These are phyloP conservation scores for Phanerodontia chrysosporium DNA, from an alignment of 768 basidiomycete species.

Conservation along the genomic window DNA sequence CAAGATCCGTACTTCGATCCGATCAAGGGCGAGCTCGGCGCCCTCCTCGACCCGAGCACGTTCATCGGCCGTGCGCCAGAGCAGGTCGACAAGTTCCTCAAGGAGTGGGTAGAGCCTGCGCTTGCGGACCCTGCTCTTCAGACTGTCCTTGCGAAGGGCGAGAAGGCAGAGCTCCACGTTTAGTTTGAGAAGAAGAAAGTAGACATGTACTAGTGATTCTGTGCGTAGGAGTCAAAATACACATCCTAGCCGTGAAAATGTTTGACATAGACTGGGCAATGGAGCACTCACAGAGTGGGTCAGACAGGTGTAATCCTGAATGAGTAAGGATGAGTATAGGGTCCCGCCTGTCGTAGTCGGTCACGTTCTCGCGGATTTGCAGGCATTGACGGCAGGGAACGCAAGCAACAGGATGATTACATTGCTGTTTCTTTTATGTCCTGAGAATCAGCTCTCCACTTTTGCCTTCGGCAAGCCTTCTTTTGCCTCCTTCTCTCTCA, in stretches of 20 bases:
- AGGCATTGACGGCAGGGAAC: no score
- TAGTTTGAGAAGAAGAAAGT: slow-evolving; percentile 11
- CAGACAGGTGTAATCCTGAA: no score
- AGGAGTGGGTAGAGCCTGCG: slow-evolving; percentile 85
- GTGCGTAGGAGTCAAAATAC: no score
- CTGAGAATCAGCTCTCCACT: slow-evolving; percentile 8
- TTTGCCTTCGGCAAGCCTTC: slow-evolving; percentile 9
- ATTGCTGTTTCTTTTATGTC: no score
- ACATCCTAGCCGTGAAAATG: no score
- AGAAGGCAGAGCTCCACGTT: slow-evolving; percentile 65
- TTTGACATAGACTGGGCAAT: no score
- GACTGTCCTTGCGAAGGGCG: slow-evolving; percentile 45
- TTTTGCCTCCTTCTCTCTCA: slow-evolving; percentile 36
- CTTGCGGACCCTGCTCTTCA: slow-evolving; percentile 55
- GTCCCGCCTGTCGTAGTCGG: no score
- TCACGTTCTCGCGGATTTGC: no score
- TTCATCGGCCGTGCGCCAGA: slow-evolving; percentile 94
- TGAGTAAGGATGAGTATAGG: no score
- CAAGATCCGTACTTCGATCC: slow-evolving; percentile 84
- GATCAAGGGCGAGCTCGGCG: slow-evolving; percentile 76
- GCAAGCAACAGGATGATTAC: no score
- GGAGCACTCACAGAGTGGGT: no score
- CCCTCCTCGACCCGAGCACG: slow-evolving; percentile 75
- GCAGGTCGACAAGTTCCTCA: slow-evolving; percentile 87
- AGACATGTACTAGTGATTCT: neutral